A percentile compares a stretch with the other conserved stretches of the same genome.
Conservation (phyloP, 108 stramenopile genomes). For the Asterionellopsis glacialis region DNA sequence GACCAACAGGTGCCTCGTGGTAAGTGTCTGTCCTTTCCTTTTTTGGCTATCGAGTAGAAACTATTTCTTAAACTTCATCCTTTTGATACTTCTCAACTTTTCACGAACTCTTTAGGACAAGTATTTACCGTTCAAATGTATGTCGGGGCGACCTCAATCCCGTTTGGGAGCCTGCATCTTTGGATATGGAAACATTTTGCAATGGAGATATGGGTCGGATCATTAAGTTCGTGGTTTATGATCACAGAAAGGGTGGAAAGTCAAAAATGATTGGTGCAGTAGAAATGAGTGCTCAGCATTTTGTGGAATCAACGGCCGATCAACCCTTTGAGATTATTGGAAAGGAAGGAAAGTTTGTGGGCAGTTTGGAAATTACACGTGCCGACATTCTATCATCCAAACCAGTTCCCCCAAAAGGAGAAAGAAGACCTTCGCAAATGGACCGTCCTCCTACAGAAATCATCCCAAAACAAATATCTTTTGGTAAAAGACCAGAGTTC, state of each 20-base stretch:
- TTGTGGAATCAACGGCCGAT: conserved; percentile 23
- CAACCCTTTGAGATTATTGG: too few relatives aligned
- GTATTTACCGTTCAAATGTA: conserved; percentile 61
- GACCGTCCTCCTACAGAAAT: neutral
- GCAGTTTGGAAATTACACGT: too few relatives aligned
- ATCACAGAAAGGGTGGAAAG: conserved; percentile 59
- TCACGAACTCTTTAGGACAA: conserved; percentile 19
- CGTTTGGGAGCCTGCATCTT: conserved; percentile 49
- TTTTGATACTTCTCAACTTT: neutral
- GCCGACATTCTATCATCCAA: too few relatives aligned
- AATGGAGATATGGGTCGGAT: conserved; percentile 71
- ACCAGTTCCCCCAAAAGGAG: neutral
- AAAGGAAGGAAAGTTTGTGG: too few relatives aligned
- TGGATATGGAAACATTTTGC: conserved; percentile 71
- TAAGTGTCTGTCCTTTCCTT: conserved; percentile 16
- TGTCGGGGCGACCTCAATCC: conserved; percentile 63
- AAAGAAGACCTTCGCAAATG: neutral
- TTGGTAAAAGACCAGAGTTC: conserved; percentile 35
- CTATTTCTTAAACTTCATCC: neutral
- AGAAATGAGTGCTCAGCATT: conserved; percentile 46
- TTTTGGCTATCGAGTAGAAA: neutral
- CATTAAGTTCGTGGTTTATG: conserved; percentile 66
- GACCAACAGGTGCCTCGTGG: conserved; percentile 60
- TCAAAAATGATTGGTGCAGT: conserved; percentile 72
- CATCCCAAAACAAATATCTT: neutral